Conservation (phyloP, 177 flowering plant genomes). For the Vitis hybrid region DNA sequence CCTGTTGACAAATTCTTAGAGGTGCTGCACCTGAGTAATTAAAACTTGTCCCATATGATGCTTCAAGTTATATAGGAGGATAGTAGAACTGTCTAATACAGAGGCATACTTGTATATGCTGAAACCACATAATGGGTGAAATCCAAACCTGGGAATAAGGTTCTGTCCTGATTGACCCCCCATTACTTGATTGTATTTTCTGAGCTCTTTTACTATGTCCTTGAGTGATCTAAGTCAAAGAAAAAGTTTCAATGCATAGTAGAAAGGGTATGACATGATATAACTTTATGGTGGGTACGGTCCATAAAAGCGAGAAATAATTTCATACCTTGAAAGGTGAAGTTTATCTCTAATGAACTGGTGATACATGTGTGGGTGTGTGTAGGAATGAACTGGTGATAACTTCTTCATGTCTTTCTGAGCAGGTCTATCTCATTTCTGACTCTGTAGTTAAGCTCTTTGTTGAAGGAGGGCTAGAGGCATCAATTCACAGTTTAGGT, state of each 20-base stretch:
- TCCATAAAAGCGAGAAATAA: not conserved
- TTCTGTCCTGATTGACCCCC: not conserved
- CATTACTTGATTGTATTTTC: not conserved
- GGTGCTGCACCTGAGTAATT: no score
- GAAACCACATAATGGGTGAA: no score
- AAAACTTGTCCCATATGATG: no score
- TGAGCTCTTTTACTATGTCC: not conserved
- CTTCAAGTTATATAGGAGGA: no score
- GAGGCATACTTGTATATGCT: no score
- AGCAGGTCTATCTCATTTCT: constrained; percentile 73
- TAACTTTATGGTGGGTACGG: not conserved
- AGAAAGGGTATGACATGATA: not conserved
- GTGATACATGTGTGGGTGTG: no score
- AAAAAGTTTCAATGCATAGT: not conserved
- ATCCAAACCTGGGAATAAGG: no score
- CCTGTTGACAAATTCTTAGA: no score
- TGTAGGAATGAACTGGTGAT: no score
- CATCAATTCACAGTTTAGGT: constrained; percentile 72
- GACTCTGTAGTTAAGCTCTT: constrained; percentile 71
- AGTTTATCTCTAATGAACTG: not conserved
- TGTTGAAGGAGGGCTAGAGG: constrained; percentile 85
- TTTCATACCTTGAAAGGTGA: not conserved
- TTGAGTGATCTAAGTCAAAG: not conserved
- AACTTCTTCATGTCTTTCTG: constrained; percentile 4
- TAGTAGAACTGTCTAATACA: no score